Evolutionary conservation across 2,329 filamentous ascomycete genomes (phyloP).

Genomic region (Raffaelea deltoideospora): DNA sequence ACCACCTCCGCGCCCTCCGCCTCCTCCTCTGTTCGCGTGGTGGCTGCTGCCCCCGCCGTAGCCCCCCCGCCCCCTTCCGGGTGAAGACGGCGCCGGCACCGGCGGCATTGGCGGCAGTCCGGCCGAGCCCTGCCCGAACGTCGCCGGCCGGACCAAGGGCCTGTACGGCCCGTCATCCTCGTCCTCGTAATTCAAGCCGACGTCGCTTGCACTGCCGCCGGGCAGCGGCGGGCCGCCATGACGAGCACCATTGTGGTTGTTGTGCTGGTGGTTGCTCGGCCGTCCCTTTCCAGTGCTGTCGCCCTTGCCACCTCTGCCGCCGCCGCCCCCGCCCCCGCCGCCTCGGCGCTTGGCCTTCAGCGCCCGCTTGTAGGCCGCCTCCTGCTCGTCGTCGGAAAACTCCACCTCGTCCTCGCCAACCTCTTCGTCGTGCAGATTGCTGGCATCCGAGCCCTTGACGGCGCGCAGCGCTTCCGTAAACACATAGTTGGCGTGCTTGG

Average conservation of each 20-base stretch:
- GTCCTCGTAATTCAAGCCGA: conserved; percentile 22
- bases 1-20: conserved; percentile 31
- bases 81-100: conserved; percentile 23
- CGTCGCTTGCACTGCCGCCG: background rate
- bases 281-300: conserved; percentile 16
- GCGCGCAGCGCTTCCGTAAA: conserved; percentile 71
- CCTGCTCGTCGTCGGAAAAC: conserved; percentile 93
- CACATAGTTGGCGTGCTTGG: conserved; percentile 64
- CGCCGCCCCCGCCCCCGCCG: conserved; percentile 29
- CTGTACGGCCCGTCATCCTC: conserved; percentile 56
- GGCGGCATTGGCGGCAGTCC: too few species aligned
- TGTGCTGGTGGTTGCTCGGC: conserved; percentile 15
- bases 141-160: conserved; percentile 51
- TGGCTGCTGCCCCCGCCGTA: conserved; percentile 8
- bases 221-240: background rate
- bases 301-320: conserved; percentile 16
- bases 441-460: conserved; percentile 82
- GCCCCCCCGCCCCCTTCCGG: conserved; percentile 3
- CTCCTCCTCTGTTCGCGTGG: conserved; percentile 18
- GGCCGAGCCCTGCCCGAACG: conserved; percentile 36
- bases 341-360: conserved; percentile 49
- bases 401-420: conserved; percentile 73
- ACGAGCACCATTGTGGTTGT: too few species aligned
- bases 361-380: conserved; percentile 63
- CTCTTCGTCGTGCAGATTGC: conserved; percentile 90